phyloP scores from a whole-genome alignment of 73 alveolate genomes.

The Blepharisma japonicum region DNA sequence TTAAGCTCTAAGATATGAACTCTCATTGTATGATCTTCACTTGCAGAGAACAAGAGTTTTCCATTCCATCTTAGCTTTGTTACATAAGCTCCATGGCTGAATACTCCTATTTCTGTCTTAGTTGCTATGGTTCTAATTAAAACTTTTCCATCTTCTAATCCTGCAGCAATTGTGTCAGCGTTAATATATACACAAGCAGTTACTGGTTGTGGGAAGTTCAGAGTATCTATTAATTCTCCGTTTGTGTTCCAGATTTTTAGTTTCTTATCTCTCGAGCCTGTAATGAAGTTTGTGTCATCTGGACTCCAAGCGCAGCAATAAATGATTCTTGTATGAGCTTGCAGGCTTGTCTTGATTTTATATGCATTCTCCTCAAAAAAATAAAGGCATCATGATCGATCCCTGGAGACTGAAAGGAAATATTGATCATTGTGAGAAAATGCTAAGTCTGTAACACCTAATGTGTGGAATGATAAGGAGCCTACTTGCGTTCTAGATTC shows the following conservation, averaged over 20 bases:
- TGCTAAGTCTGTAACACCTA: conserved; percentile 84
- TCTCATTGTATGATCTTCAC: conserved; percentile 1
- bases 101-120: not conserved
- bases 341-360: conserved; percentile 64
- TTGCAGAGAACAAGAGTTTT: not conserved
- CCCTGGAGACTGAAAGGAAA: conserved; percentile 86
- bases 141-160: conserved; percentile 7
- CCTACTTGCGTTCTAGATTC: conserved; percentile 61
- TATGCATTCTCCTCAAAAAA: conserved; percentile 43
- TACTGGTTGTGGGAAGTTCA: not conserved
- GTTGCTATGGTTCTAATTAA: not conserved
- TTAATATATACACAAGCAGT: not conserved
- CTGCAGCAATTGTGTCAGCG: not conserved
- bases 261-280: conserved; percentile 95
- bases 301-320: conserved; percentile 89
- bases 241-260: conserved; percentile 37
- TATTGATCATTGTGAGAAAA: conserved; percentile 89
- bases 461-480: conserved; percentile 77
- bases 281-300: conserved; percentile 77
- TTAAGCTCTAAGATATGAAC: not conserved
- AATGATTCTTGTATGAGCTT: conserved; percentile 90
- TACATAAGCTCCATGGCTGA: not conserved
- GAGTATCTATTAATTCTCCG: conserved; percentile 6
- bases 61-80: not conserved
- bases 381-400: conserved; percentile 78